Percentiles rank a stretch among this genome's conserved stretches.
Conservation (phyloP, 1,139 yeast genomes). For the Diutina scorzettiae region DNA sequence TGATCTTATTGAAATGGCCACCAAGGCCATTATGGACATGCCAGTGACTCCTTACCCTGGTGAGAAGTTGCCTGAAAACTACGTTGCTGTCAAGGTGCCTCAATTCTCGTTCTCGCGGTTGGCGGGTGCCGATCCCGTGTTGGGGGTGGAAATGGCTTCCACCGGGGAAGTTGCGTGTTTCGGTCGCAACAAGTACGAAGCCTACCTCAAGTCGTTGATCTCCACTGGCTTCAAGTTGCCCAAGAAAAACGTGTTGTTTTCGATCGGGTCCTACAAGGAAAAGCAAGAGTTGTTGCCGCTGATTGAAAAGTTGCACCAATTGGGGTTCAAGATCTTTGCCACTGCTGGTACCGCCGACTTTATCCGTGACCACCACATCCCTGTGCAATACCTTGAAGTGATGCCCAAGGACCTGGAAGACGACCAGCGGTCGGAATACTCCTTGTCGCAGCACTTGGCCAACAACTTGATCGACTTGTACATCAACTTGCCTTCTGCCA, state of each 20-base stretch:
- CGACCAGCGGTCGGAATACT: slow-evolving; percentile 83
- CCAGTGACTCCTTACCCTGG: slow-evolving; percentile 86
- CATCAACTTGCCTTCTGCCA: slow-evolving; percentile 92
- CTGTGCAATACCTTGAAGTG: slow-evolving; percentile 91
- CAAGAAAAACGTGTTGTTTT: slow-evolving; percentile 84
- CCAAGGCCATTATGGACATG: slow-evolving; percentile 86
- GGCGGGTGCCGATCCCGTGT: slow-evolving; percentile 96
- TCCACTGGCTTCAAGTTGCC: slow-evolving; percentile 95
- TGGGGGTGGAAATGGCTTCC: slow-evolving; percentile 99
- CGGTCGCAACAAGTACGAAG: slow-evolving; percentile 94
- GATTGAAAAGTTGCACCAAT: slow-evolving; percentile 64
- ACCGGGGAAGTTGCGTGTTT: slow-evolving; percentile 99
- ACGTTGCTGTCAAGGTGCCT: slow-evolving; percentile 96
- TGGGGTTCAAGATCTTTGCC: slow-evolving; percentile 88
- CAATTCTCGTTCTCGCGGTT: slow-evolving; percentile 96
- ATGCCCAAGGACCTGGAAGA: slow-evolving; percentile 45
- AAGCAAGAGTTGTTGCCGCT: slow-evolving; percentile 88
- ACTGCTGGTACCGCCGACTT: slow-evolving; percentile 99
- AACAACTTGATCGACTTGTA: slow-evolving; percentile 93
- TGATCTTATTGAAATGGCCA: slow-evolving; percentile 94
- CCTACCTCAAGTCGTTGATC: slow-evolving; percentile 85
- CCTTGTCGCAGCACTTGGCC: slow-evolving; percentile 92
- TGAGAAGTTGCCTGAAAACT: slow-evolving; percentile 78
- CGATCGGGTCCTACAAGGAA: slow-evolving; percentile 97
- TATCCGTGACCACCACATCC: slow-evolving; percentile 86